Evolutionary conservation across 108 stramenopile species (phyloP).

Genomic region (Nitzschia putrida): DNA sequence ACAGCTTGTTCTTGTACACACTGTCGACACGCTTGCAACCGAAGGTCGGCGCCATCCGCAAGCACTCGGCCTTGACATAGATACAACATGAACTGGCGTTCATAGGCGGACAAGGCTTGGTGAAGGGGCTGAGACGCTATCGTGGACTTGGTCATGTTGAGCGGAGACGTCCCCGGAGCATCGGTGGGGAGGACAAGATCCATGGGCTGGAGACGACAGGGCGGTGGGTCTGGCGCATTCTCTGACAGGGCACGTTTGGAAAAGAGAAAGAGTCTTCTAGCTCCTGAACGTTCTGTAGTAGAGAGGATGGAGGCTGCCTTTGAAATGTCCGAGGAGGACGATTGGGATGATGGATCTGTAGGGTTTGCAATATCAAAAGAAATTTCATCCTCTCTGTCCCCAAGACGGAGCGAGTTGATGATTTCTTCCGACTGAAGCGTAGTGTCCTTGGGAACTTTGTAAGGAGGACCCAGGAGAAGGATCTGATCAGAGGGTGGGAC

Average conservation of each 20-base stretch:
- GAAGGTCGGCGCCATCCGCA: slow-evolving; percentile 77
- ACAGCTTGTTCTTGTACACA: slow-evolving; percentile 82
- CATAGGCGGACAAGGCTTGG: slow-evolving; percentile 75
- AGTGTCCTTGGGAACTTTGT: slow-evolving; percentile 81
- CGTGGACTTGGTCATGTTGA: slow-evolving; percentile 56
- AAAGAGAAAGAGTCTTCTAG: slow-evolving; percentile 77
- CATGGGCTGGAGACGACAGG: slow-evolving; percentile 59
- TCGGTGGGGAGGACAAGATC: slow-evolving; percentile 51
- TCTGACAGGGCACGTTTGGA: slow-evolving; percentile 80
- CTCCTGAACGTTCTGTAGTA: slow-evolving; percentile 72
- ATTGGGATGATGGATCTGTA: slow-evolving; percentile 1
- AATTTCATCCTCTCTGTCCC: slow-evolving; percentile 76
- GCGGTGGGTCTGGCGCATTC: slow-evolving; percentile 66
- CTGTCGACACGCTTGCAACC: slow-evolving; percentile 63
- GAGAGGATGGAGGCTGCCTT: slow-evolving; percentile 42
- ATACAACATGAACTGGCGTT: slow-evolving; percentile 76
- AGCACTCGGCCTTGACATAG: slow-evolving; percentile 69
- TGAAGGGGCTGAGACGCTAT: slow-evolving; percentile 65
- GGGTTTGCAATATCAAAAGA: slow-evolving; percentile 10
- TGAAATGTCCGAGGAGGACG: too few species aligned
- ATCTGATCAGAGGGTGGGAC: slow-evolving; percentile 77
- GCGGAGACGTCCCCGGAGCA: slow-evolving; percentile 63
- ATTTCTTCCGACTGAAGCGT: slow-evolving; percentile 71
- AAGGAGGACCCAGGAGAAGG: slow-evolving; percentile 77
- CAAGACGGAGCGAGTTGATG: slow-evolving; percentile 68